Evolutionary conservation across 345 rosid species (phyloP), one percentile per base, ranked within the genome.

Genomic region (Toxicodendron radicans): DNA sequence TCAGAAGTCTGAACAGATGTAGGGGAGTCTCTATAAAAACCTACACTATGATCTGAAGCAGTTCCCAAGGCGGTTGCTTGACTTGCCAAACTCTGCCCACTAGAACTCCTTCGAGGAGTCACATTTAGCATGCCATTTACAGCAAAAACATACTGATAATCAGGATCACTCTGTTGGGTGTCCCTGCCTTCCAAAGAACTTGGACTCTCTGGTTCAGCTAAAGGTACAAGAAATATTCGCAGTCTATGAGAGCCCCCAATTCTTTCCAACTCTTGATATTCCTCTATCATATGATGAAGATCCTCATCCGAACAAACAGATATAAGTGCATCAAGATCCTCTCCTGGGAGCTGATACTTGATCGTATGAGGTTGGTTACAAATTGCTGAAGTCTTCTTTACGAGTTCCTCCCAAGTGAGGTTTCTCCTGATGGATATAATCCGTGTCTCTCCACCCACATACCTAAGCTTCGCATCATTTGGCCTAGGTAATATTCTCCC

Each of bases 311-410:
- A 88, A 72, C 90, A 88, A 77, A 94, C 93, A 4, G 97, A 94
- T 57, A 92, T 85, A 13, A 94, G 80, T 5, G 98, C 93, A 33
- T 94, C 97, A 12, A 94, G 97, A 82, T 94, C 98, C 87, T 94
- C 97, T 3, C 89, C 95, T 0, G 98, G 98, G 68, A 95, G 95
- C 67, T 95, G 99, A 77, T 92, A 95, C 82, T 85, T 95, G 81
- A 95, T 87, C 9, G 87, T 86, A 74, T 92, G 97, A 13, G 91
- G 83, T 32, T 90, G 91, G 70, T 79, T 87, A 73, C 90, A 88
- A 76, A 95, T 77, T 61, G 80, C 92, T 10, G 76, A 72, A 59
- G 94, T 91, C 81, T 91, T 95, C 79, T 68, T 83, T 73, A 87
- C 82, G 64, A 95, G 80, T 58, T 92, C 97, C 2, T 80, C 84